These are phyloP conservation scores for Amanita phalloides DNA, from an alignment of 768 basidiomycete species.

Conservation along the genomic window DNA sequence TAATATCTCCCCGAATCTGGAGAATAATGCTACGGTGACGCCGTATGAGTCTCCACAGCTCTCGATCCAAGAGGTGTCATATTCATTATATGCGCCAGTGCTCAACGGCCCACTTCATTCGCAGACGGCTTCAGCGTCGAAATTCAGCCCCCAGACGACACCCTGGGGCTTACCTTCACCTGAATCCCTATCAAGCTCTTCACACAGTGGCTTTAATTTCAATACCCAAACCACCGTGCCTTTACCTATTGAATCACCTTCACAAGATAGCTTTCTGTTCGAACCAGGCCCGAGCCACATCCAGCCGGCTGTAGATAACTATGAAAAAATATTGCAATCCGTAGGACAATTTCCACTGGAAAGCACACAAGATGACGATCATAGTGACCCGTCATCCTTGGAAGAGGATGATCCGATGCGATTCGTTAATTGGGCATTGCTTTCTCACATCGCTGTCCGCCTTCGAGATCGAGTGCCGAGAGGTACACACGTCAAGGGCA, in stretches of 20 bases:
- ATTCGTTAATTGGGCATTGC: slow-evolving; percentile 81
- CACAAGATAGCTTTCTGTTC: background rate
- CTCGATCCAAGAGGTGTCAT: background rate
- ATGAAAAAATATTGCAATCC: background rate
- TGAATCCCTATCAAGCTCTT: background rate
- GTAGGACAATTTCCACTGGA: slow-evolving; percentile 4
- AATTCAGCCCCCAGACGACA: background rate
- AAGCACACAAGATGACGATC: background rate
- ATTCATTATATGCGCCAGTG: background rate
- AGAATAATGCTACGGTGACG: background rate
- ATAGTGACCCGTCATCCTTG: slow-evolving; percentile 22
- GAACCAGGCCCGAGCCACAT: background rate
- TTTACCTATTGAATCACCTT: background rate
- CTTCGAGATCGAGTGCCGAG: slow-evolving; percentile 85
- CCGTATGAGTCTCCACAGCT: background rate
- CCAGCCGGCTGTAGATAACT: background rate
- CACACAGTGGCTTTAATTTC: background rate
- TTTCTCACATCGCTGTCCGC: slow-evolving; percentile 84
- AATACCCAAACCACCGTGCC: background rate
- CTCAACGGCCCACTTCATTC: background rate
- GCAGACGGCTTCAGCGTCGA: slow-evolving; percentile 4
- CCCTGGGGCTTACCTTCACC: slow-evolving; percentile 3
- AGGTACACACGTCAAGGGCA: slow-evolving; percentile 83
- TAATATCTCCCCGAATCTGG: background rate
- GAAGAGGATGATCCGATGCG: slow-evolving; percentile 47